Conservation (phyloP, 2,329 filamentous ascomycete species). For the Elsinoe arachidis region DNA sequence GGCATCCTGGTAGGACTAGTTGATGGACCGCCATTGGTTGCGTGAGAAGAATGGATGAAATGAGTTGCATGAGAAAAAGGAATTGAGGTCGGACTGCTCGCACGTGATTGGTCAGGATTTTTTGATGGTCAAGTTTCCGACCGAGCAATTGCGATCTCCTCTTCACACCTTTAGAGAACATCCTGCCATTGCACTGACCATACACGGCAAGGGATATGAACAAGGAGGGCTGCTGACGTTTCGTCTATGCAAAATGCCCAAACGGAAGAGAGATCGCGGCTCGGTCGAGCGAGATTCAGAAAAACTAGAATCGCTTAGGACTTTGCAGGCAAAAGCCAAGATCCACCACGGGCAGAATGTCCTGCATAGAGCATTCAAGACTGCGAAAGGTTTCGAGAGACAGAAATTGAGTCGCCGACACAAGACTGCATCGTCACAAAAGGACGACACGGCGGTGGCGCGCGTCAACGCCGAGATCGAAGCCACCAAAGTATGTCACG, state of each 20-base stretch:
- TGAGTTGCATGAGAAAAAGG: neutral
- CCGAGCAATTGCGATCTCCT: neutral
- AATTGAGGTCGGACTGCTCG: neutral
- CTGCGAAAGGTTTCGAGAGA: constrained; percentile 66
- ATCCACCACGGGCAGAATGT: constrained; percentile 49
- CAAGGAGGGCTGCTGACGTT: neutral
- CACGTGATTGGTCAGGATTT: constrained; percentile 11
- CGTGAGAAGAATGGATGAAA: neutral
- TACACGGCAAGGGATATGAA: neutral
- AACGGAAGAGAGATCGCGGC: constrained; percentile 25
- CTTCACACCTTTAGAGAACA: neutral
- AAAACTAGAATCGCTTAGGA: constrained; percentile 7
- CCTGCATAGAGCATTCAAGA: constrained; percentile 59
- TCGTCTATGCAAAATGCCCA: constrained; percentile 21
- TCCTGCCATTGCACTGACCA: neutral
- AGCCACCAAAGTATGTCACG: constrained; percentile 44
- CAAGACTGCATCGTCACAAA: constrained; percentile 44
- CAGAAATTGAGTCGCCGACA: constrained; percentile 61
- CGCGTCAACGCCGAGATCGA: constrained; percentile 56
- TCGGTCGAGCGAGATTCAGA: constrained; percentile 7
- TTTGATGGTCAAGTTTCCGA: neutral
- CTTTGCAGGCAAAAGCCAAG: constrained; percentile 36
- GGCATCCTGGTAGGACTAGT: neutral
- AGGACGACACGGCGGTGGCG: constrained; percentile 40
- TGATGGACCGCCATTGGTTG: neutral